Conservation (phyloP, 2,329 filamentous ascomycete species). For the Aspergillus sojae region DNA sequence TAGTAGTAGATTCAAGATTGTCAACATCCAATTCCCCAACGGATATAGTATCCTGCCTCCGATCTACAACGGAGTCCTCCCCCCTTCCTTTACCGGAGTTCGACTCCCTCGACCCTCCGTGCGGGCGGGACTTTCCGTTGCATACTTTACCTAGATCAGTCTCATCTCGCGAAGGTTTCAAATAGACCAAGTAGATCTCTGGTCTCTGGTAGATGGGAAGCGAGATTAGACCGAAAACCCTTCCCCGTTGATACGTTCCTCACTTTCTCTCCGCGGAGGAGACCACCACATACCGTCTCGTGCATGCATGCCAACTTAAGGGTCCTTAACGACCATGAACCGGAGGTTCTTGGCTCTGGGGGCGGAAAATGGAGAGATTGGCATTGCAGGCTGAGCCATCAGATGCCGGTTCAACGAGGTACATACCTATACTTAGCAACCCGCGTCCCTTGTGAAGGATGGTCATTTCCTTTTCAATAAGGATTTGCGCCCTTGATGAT, state of each 20-base stretch:
- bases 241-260: neutral
- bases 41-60: neutral
- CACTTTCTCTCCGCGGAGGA: neutral
- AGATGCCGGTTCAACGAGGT: neutral
- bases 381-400: neutral
- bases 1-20: no score
- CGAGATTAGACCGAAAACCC: neutral
- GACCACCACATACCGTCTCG: neutral
- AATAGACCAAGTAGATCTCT: neutral
- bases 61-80: neutral
- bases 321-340: neutral
- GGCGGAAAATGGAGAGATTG: neutral
- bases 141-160: neutral
- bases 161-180: slow-evolving; percentile 4
- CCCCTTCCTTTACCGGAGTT: neutral
- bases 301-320: neutral
- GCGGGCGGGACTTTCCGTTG: neutral
- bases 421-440: neutral
- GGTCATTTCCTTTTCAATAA: neutral
- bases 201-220: neutral
- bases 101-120: neutral
- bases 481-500: neutral
- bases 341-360: neutral
- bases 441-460: neutral
- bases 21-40: neutral